A percentile compares a stretch with the other conserved stretches of the same genome.
phyloP scores from a whole-genome alignment of 2,329 filamentous ascomycete species.

The Parafenestella ontariensis region DNA sequence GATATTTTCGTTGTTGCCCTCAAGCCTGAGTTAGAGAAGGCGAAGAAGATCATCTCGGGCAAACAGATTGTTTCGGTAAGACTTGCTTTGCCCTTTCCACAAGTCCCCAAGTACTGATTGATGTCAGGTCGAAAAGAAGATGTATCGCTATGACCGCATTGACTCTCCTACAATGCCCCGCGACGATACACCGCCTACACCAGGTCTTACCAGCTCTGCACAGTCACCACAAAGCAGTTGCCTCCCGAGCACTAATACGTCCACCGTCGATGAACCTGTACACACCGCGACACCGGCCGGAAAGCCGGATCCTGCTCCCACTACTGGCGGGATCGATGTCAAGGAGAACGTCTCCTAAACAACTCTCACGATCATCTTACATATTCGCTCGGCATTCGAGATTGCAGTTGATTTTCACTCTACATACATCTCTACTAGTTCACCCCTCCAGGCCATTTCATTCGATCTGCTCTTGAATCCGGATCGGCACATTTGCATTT shows the following conservation, averaged over 20 bases:
- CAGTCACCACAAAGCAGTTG: conserved; percentile 74
- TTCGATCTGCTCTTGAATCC: conserved; percentile 11
- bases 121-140: conserved; percentile 56
- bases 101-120: conserved; percentile 6
- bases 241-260: conserved; percentile 68
- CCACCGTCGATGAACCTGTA: conserved; percentile 58
- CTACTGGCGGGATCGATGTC: conserved; percentile 25
- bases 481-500: conserved; percentile 22
- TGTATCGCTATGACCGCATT: conserved; percentile 52
- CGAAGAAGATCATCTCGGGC: conserved; percentile 49
- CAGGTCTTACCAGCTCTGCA: conserved; percentile 72
- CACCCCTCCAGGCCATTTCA: conserved; percentile 3
- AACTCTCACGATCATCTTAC: conserved; percentile 4
- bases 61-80: conserved; percentile 55
- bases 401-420: conserved; percentile 6
- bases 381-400: neutral
- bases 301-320: conserved; percentile 19
- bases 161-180: conserved; percentile 37
- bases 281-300: conserved; percentile 20
- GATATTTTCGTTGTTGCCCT: conserved; percentile 50
- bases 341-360: conserved; percentile 16
- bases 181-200: conserved; percentile 56
- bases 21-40: conserved; percentile 54
- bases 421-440: neutral
- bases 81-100: neutral